phyloP scores from a whole-genome alignment of 2,329 filamentous ascomycete genomes.

The Microsporum canis region DNA sequence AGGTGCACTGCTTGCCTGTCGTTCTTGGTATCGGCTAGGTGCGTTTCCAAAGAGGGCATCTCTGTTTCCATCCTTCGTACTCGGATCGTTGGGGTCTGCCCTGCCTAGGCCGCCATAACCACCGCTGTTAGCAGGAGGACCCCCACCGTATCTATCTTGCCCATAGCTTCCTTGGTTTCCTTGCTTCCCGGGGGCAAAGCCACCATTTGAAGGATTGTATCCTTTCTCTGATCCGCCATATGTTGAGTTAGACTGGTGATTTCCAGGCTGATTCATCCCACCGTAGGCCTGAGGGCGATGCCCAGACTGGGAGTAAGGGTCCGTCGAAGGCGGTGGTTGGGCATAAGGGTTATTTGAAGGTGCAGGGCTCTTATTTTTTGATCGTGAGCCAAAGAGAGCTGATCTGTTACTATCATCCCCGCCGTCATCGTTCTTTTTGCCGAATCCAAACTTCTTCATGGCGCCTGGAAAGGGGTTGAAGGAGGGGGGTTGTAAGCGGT shows the following conservation, averaged over 20 bases:
- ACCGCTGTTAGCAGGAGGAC: conserved; percentile 31
- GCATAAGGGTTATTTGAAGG: conserved; percentile 45
- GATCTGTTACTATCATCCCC: conserved; percentile 43
- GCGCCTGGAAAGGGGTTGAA: background rate
- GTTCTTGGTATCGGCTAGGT: conserved; percentile 38
- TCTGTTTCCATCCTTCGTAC: conserved; percentile 42
- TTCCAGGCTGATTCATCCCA: conserved; percentile 4
- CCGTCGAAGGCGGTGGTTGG: conserved; percentile 38
- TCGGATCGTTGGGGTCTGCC: conserved; percentile 39
- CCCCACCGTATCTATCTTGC: conserved; percentile 42
- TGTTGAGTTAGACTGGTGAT: background rate
- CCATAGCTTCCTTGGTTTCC: conserved; percentile 41
- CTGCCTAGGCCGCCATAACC: conserved; percentile 48
- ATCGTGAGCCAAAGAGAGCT: conserved; percentile 48
- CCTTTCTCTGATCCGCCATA: conserved; percentile 10
- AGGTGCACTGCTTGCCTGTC: conserved; percentile 20
- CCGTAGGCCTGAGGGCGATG: conserved; percentile 20
- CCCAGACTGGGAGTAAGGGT: conserved; percentile 42
- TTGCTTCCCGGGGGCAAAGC: conserved; percentile 33
- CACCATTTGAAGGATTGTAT: conserved; percentile 19
- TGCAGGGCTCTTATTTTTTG: conserved; percentile 44
- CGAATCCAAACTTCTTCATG: conserved; percentile 29
- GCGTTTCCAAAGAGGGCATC: conserved; percentile 51
- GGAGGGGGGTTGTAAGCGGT: background rate
- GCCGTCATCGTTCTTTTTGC: conserved; percentile 44